Evolutionary conservation across 75 land plant genomes (phyloP), one percentile per base, ranked within the genome.

Genomic region (Sequoia sempervirens): DNA sequence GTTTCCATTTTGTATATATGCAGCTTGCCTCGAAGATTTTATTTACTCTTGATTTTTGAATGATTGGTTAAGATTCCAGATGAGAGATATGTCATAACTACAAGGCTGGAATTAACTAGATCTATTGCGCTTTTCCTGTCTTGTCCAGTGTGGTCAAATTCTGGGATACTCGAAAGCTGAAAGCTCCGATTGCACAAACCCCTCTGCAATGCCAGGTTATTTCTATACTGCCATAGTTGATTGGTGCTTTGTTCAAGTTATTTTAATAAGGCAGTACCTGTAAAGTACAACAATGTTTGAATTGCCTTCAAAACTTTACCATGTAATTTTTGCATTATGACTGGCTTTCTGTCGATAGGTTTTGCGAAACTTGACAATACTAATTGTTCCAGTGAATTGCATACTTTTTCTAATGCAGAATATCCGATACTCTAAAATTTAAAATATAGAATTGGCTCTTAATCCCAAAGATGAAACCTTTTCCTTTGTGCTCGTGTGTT

Each of bases 101-200:
- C 73, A 70, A 10, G 32, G 32, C 32, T 46, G 2, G n/a, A 43
- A 26, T 76, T 10, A 41, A 76, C 79, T 76, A 26, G 9, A 41
- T 76, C 4, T 43, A 1, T 28, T 4, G 23, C 74, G 73, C 17
- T 3, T 23, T 80, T n/a, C 2, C 81, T 87, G 4, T 61, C n/a
- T 61, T 34, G 78, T 84, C 74, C 95, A 96, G 99, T 70, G 88
- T 91, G 14, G 85, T 96, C 9, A 96, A 96, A 83, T 92, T 95
- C 86, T 96, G 99, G 99, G 99, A 96, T 83, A 88, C 92, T 2
- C 87, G 97, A 79, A 90, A 92, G 79, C 82, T 96, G 68, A 96
- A 93, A 82, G 14, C 82, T 46, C 93, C 89, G 26, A 84, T 89
- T n/a, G 84, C 86, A n/a, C 89, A 92, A 84, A 87, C 94, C 50